Evolutionary conservation across 2,329 filamentous ascomycete species (phyloP).

Genomic region (Periconia sp.): DNA sequence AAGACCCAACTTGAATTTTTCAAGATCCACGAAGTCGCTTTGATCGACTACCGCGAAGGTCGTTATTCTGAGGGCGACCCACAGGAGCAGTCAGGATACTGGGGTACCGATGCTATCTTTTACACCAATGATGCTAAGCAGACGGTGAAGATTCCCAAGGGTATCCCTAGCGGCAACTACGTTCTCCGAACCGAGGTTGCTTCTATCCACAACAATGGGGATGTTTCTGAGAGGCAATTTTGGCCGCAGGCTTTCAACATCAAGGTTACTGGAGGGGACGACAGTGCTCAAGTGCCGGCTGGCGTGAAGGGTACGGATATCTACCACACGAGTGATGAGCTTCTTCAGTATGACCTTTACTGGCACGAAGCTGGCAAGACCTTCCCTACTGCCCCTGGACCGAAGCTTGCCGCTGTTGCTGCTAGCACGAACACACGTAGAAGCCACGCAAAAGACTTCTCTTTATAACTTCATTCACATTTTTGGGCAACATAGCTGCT

Average conservation of each 20-base stretch:
- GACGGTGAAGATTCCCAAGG: slow-evolving; percentile 38
- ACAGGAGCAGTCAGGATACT: slow-evolving; percentile 33
- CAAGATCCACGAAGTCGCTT: slow-evolving; percentile 39
- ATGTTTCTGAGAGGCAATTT: slow-evolving; percentile 37
- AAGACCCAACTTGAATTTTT: slow-evolving; percentile 40
- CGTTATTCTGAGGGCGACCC: slow-evolving; percentile 29
- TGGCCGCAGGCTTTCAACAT: slow-evolving; percentile 46
- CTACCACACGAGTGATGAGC: slow-evolving; percentile 31
- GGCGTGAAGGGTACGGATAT: slow-evolving; percentile 40
- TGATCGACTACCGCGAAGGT: slow-evolving; percentile 35
- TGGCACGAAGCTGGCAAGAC: slow-evolving; percentile 34
- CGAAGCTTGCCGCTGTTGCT: slow-evolving; percentile 15
- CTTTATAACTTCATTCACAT: too few relatives aligned
- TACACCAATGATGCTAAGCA: slow-evolving; percentile 40
- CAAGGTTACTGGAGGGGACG: slow-evolving; percentile 37
- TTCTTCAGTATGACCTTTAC: slow-evolving; percentile 38
- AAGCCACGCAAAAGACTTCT: slow-evolving; percentile 8
- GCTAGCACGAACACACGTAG: slow-evolving; percentile 5
- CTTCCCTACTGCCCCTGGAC: slow-evolving; percentile 27
- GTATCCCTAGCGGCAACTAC: slow-evolving; percentile 42
- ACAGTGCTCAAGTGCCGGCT: slow-evolving; percentile 26
- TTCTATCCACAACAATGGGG: slow-evolving; percentile 43
- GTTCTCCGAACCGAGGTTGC: slow-evolving; percentile 43
- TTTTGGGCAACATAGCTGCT: too few relatives aligned
- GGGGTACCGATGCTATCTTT: slow-evolving; percentile 43